Base-by-base conservation (phyloP, 495 filamentous ascomycete genomes). In the Clohesyomyces aquaticus region DNA sequence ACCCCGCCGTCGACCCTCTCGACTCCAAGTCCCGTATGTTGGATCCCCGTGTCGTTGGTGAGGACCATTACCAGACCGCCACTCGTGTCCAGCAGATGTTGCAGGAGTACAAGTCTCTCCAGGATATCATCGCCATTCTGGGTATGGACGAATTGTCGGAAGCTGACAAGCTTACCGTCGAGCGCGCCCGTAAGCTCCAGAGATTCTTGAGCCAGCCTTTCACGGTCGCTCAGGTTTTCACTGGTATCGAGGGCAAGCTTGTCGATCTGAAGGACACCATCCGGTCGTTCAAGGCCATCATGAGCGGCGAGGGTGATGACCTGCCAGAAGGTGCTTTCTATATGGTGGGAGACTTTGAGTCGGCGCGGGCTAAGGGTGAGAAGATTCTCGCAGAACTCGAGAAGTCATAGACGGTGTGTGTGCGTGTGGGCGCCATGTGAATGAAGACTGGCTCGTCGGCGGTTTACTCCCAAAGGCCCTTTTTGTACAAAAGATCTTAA, bases 91-190 rank as follows among this genome's bases (percentile, higher is more conserved):
- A 98, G 84, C 90, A 93, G 83, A 98, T 96, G 83, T 85, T 98
- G 78, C 94, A 98, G 82, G 95, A 97, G 85, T 98, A 98, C 89
- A 98, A 98, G 89, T 97, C 93, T 60, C 90, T 98, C 66, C 94
- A 98, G 80, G 94, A 98, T 85, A 98, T 98, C 86, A 98, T 98
- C 85, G 94, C 94, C 81, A 98, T 98, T 90, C 79, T 98, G 76
- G 94, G 94, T 87, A 97, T 98, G 95, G 95, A 98, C 82, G 95
- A 98, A 78, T 81, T 98, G 79, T 96, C 93, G 67, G 95, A 97
- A 83, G 88, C 89, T 71, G 95, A 98, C 78, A 98, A 98, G 88
- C 86, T 98, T 72, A 98, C 95, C 69, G 94, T 98, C 85, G 94
- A 98, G 88, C 95, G 94, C 85, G 94, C 94, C 74, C 92, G 94